Percentiles rank a stretch among this genome's conserved stretches.
These are phyloP conservation scores for Xylaria digitata DNA, from an alignment of 2,329 filamentous ascomycete species.

Conservation along the genomic window DNA sequence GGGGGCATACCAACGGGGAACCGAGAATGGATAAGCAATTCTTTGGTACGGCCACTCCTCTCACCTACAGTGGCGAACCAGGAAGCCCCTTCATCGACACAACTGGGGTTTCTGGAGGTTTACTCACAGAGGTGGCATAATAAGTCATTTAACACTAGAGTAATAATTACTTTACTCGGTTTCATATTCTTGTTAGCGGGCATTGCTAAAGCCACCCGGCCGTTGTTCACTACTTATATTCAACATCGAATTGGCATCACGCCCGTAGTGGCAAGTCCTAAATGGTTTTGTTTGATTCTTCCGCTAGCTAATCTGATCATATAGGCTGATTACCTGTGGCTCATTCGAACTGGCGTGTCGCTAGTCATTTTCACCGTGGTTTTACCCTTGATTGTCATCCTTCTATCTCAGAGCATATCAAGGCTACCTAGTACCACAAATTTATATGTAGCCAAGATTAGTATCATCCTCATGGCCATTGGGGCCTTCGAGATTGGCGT, in stretches of 20 bases:
- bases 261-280: neutral
- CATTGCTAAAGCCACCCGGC: conserved; percentile 27
- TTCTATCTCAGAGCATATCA: conserved; percentile 1
- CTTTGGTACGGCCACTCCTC: conserved; percentile 16
- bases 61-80: neutral
- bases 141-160: neutral
- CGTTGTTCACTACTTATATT: conserved; percentile 26
- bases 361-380: conserved; percentile 12
- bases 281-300: neutral
- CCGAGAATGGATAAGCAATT: neutral
- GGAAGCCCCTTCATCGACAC: neutral
- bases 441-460: conserved; percentile 7
- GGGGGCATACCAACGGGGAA: neutral
- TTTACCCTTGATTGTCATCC: conserved; percentile 11
- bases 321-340: conserved; percentile 25
- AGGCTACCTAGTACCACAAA: neutral
- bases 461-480: conserved; percentile 5
- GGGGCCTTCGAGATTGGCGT: conserved; percentile 24
- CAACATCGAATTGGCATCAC: conserved; percentile 20
- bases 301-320: neutral
- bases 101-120: neutral
- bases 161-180: neutral
- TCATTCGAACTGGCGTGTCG: conserved; percentile 20
- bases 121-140: neutral
- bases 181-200: conserved; percentile 20